phyloP scores from a whole-genome alignment of 2,329 filamentous ascomycete genomes.

The Phyllosticta paracitricarpa region DNA sequence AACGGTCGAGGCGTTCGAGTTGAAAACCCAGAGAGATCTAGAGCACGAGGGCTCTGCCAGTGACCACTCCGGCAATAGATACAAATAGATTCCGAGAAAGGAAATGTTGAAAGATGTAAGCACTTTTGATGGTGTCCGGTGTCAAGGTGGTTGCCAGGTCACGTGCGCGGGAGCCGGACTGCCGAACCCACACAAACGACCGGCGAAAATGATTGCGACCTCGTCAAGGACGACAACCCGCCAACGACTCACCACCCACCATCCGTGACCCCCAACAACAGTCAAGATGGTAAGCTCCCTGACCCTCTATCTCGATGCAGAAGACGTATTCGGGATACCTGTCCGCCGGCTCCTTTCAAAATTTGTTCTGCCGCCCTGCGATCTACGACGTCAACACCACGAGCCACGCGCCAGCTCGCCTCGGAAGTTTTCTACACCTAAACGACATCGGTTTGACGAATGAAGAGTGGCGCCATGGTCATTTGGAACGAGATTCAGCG shows the following conservation, averaged over 20 bases:
- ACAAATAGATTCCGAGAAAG: no score
- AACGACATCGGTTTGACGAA: not conserved
- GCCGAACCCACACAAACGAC: constrained; percentile 22
- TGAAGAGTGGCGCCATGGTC: not conserved
- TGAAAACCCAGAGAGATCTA: no score
- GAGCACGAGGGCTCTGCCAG: no score
- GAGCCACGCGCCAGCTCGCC: not conserved
- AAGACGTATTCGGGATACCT: not conserved
- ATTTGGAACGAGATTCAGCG: not conserved
- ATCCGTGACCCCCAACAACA: constrained; percentile 26
- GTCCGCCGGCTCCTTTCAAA: not conserved
- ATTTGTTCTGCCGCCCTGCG: not conserved
- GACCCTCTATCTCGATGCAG: not conserved
- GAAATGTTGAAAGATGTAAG: no score
- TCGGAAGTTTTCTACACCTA: not conserved
- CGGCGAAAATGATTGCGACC: constrained; percentile 16
- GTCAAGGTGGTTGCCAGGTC: not conserved
- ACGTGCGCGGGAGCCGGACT: constrained; percentile 8
- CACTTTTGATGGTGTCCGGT: not conserved
- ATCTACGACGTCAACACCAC: not conserved
- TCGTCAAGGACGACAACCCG: constrained; percentile 19
- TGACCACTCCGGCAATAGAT: no score
- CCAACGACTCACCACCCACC: constrained; percentile 20
- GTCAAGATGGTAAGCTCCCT: constrained; percentile 30
- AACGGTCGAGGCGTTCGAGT: no score